Base-by-base conservation (phyloP, 352 stramenopile species). In the Pythium periplocum region DNA sequence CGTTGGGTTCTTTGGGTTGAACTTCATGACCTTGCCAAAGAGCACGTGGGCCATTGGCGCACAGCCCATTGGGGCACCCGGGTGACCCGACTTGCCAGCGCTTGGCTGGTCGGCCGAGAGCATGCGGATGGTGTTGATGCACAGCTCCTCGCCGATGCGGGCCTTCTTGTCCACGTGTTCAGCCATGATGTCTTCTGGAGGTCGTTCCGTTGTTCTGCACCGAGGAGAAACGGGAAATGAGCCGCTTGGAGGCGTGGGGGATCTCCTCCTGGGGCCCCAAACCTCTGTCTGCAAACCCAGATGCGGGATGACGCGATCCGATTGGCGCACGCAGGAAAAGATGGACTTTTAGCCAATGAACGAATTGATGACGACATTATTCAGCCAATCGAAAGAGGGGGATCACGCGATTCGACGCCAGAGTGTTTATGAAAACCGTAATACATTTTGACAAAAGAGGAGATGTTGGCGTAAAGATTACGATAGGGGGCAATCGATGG, bases 41-140 rank as follows among this genome's bases (percentile, higher is more conserved):
- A 99, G 81, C 43, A 97, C 76, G 72, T 99, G 93, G 10, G 97
- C 96, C 84, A 99, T 99, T 44, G 97, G 96, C 43, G 97, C 97
- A 65, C 96, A 99, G 64, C 97, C 97, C 97, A 99, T 99, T 47
- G 97, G 96, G 44, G 96, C 97, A 58, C 88, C 88, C 0, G 97
- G 97, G 85, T 99, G 97, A 31, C 97, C 97, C 52, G 89, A 98
- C 69, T 99, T 99, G 57, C 96, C 97, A 51, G 95, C 91, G 65
- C 93, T 91, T 45, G 98, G 95, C 77, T 98, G 96, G 77, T 99
- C 97, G n/a, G 93, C 93, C 49, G 84, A 93, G 41, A 99, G 83
- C 62, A 97, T 90, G 65, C 96, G 93, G 66, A 99, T 97, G 39
- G 95, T 98, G 85, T 99, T 99, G 72, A 99, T 91, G 75, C 93